phyloP scores from a whole-genome alignment of 2,329 filamentous ascomycete species.

The Eutypella sp. region DNA sequence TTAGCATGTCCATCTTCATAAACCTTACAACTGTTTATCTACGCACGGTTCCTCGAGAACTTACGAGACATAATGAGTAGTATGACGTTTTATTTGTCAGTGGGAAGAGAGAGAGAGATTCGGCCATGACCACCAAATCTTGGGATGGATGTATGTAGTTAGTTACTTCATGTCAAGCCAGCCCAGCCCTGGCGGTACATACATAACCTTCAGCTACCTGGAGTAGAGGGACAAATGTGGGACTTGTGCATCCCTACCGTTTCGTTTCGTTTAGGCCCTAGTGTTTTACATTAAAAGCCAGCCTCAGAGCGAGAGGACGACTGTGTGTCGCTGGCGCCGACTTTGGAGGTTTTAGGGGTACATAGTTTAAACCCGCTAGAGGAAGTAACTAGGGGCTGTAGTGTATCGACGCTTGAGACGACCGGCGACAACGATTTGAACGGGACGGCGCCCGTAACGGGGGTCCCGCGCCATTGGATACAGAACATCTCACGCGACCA shows the following conservation, averaged over 20 bases:
- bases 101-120: background rate
- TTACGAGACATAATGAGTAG: background rate
- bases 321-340: background rate
- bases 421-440: background rate
- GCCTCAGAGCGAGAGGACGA: background rate
- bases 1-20: too few species aligned
- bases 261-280: background rate
- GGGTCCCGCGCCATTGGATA: background rate
- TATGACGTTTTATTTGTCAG: background rate
- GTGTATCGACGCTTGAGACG: background rate
- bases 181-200: too few species aligned
- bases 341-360: background rate
- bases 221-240: background rate
- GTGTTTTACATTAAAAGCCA: background rate
- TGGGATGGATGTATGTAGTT: too few species aligned
- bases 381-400: background rate
- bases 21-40: background rate
- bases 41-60: background rate
- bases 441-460: background rate
- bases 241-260: background rate
- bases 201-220: too few species aligned
- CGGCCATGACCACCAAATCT: background rate
- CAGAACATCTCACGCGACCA: background rate
- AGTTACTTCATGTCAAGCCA: too few species aligned
- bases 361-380: background rate